Evolutionary conservation across 768 basidiomycete species (phyloP).

Genomic region (Russula griseocarnosa): DNA sequence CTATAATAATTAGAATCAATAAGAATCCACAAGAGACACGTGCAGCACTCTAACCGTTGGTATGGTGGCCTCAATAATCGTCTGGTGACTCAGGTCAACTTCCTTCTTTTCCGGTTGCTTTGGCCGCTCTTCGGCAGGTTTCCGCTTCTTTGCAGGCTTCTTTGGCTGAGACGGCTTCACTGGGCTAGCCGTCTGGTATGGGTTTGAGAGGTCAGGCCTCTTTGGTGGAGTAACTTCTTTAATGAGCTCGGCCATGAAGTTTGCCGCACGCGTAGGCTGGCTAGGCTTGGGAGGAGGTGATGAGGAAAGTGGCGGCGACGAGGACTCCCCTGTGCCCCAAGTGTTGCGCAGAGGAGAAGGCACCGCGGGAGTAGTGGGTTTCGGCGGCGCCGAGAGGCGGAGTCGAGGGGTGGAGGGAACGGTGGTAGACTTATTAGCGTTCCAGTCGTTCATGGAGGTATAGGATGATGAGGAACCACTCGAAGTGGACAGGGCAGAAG

Average conservation of each 20-base stretch:
- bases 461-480: slow-evolving; percentile 21
- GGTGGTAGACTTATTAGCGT: slow-evolving; percentile 18
- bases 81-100: slow-evolving; percentile 47
- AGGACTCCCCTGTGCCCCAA: slow-evolving; percentile 50
- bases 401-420: slow-evolving; percentile 29
- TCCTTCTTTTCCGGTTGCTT: slow-evolving; percentile 30
- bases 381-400: slow-evolving; percentile 34
- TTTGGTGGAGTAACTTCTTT: slow-evolving; percentile 63
- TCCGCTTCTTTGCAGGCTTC: slow-evolving; percentile 32
- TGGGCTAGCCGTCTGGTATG: slow-evolving; percentile 71
- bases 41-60: slow-evolving; percentile 51
- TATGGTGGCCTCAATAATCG: slow-evolving; percentile 72
- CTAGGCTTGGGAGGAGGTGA: slow-evolving; percentile 31
- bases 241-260: slow-evolving; percentile 64
- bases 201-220: slow-evolving; percentile 67
- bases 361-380: slow-evolving; percentile 57
- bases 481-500: slow-evolving; percentile 15
- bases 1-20: slow-evolving; percentile 37
- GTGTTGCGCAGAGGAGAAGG: slow-evolving; percentile 76
- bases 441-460: slow-evolving; percentile 24
- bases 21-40: slow-evolving; percentile 12
- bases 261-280: slow-evolving; percentile 62
- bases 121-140: slow-evolving; percentile 31
- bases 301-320: slow-evolving; percentile 35
- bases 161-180: slow-evolving; percentile 41